Conservation (phyloP, 495 filamentous ascomycete genomes). For the Neurospora terricola region DNA sequence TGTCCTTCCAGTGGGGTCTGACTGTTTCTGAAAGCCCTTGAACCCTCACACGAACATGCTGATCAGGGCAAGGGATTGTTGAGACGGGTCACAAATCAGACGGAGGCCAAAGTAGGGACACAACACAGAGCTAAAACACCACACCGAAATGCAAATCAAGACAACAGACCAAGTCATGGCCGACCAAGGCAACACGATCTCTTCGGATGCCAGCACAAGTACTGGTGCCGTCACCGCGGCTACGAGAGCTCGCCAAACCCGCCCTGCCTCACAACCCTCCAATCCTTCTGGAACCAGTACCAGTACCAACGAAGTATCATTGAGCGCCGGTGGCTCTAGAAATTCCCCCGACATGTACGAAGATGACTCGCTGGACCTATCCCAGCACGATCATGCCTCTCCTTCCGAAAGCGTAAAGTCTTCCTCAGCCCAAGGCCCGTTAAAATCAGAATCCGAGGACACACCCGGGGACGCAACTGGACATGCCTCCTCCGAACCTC, state of each 20-base stretch:
- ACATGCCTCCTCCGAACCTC: slow-evolving; percentile 11
- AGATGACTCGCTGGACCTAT: slow-evolving; percentile 24
- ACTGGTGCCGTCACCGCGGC: not conserved
- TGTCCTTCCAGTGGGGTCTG: not conserved
- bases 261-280: slow-evolving; percentile 16
- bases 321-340: slow-evolving; percentile 5
- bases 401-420: slow-evolving; percentile 22
- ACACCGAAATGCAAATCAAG: not conserved
- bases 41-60: not conserved
- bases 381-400: slow-evolving; percentile 21
- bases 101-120: not conserved
- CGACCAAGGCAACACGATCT: not conserved
- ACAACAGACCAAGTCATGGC: not conserved
- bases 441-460: slow-evolving; percentile 20
- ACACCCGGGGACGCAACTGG: slow-evolving; percentile 8
- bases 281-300: slow-evolving; percentile 12
- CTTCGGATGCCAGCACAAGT: slow-evolving; percentile 6
- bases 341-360: slow-evolving; percentile 25
- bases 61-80: not conserved
- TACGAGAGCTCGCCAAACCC: slow-evolving; percentile 10
- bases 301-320: slow-evolving; percentile 8
- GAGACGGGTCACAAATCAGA: not conserved
- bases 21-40: not conserved
- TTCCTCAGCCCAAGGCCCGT: slow-evolving; percentile 4
- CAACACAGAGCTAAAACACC: not conserved